Evolutionary conservation across 75 land plant genomes (phyloP).

Genomic region (Picea sitchensis): DNA sequence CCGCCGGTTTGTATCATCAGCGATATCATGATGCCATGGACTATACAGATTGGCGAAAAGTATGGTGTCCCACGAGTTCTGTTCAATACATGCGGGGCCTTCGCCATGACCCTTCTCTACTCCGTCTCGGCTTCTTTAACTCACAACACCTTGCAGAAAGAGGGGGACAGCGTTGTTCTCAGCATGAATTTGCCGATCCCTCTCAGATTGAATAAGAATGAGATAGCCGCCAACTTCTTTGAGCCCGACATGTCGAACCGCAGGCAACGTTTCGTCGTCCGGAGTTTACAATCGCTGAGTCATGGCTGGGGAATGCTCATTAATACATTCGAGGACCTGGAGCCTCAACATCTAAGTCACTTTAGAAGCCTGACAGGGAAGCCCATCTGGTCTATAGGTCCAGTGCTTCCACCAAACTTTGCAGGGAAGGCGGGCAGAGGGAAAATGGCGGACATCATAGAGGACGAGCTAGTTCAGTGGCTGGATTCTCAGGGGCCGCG

Average conservation of each 20-base stretch:
- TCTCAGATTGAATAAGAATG: neutral
- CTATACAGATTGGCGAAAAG: neutral
- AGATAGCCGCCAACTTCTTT: neutral
- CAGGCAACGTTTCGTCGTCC: neutral
- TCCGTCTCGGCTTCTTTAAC: neutral
- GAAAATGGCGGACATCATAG: neutral
- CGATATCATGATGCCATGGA: neutral
- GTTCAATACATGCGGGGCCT: neutral
- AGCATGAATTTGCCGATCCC: neutral
- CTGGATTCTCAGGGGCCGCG: conserved; percentile 16
- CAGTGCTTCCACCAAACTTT: conserved; percentile 11
- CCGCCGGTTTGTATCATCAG: neutral
- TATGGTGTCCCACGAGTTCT: neutral
- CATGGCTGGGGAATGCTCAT: conserved; percentile 23
- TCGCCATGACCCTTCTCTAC: neutral
- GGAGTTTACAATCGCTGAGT: neutral
- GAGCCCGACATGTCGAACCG: neutral
- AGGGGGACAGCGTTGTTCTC: neutral
- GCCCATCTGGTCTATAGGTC: conserved; percentile 38
- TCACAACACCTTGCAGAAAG: neutral
- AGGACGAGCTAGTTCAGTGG: conserved; percentile 14
- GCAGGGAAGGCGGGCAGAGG: neutral
- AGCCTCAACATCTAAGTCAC: conserved; percentile 15
- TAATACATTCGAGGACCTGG: conserved; percentile 36
- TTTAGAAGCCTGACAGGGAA: conserved; percentile 9